Evolutionary conservation across 805 yeast genomes (phyloP).

Genomic region (Millerozyma acaciae): DNA sequence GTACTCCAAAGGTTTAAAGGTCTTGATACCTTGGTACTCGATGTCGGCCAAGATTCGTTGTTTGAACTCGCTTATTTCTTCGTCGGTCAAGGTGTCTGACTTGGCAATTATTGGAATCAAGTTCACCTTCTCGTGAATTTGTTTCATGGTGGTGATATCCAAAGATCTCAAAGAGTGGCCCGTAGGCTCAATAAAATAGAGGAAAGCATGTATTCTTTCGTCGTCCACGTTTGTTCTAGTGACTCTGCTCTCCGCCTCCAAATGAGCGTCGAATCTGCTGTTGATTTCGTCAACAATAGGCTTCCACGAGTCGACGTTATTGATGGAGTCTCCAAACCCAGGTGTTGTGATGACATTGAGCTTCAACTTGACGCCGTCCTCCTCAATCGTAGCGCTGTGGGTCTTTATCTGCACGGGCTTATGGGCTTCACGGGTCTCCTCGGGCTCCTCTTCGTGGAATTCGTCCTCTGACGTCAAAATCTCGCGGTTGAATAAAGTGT

Average conservation of each 20-base stretch:
- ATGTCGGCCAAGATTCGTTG: conserved; percentile 75
- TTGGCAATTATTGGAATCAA: conserved; percentile 93
- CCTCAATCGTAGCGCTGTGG: conserved; percentile 54
- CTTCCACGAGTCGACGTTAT: conserved; percentile 67
- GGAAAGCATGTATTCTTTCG: conserved; percentile 85
- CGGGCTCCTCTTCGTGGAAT: conserved; percentile 7
- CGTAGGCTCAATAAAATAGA: conserved; percentile 95
- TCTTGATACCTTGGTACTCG: conserved; percentile 63
- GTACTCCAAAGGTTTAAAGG: conserved; percentile 71
- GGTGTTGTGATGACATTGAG: conserved; percentile 86
- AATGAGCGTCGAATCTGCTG: conserved; percentile 76
- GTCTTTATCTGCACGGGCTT: conserved; percentile 29
- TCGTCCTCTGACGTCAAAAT: conserved; percentile 18
- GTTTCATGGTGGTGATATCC: conserved; percentile 84
- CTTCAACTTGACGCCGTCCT: conserved; percentile 84
- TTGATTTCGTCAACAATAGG: conserved; percentile 90
- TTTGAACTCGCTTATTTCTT: conserved; percentile 76
- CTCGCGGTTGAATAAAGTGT: conserved; percentile 68
- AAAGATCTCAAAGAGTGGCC: conserved; percentile 89
- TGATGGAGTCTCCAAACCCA: conserved; percentile 89
- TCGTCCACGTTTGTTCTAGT: conserved; percentile 71
- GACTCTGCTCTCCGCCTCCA: conserved; percentile 85
- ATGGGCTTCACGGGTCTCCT: conserved; percentile 25
- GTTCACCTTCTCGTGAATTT: conserved; percentile 86
- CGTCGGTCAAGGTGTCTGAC: conserved; percentile 87